phyloP scores from a whole-genome alignment of 169 alveolate species.

The Pseudocohnilembus persalinus region DNA sequence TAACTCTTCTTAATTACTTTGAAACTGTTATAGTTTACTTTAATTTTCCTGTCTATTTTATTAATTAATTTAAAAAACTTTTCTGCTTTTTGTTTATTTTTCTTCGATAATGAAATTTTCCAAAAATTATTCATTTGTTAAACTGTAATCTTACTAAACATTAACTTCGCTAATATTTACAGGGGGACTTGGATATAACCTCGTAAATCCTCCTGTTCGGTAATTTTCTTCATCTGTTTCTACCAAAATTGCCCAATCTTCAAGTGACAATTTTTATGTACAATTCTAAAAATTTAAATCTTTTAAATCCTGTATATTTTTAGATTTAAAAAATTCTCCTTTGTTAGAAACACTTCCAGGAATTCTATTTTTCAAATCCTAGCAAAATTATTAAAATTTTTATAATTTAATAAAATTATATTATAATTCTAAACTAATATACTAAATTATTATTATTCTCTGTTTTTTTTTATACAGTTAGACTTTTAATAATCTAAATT shows the following conservation, averaged over 20 bases:
- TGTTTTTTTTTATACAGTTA: too few relatives aligned
- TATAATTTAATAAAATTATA: too few relatives aligned
- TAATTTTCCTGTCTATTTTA: not conserved
- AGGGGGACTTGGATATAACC: slow-evolving; percentile 28
- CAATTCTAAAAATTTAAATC: slow-evolving; percentile 2
- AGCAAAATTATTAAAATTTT: not conserved
- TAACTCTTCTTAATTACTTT: not conserved
- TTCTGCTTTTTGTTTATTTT: too few relatives aligned
- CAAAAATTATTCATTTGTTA: not conserved
- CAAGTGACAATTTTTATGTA: not conserved
- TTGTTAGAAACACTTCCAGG: slow-evolving; percentile 1
- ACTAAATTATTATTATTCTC: too few relatives aligned
- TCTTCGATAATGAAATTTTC: not conserved
- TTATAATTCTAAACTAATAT: too few relatives aligned
- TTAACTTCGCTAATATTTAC: not conserved
- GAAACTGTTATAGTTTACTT: not conserved
- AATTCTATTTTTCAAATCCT: not conserved
- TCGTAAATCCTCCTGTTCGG: slow-evolving; percentile 35
- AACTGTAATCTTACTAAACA: too few relatives aligned
- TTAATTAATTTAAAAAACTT: too few relatives aligned
- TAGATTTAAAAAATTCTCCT: not conserved
- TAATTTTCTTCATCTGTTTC: slow-evolving; percentile 42
- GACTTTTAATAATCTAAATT: too few relatives aligned
- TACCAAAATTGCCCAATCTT: slow-evolving; percentile 24
- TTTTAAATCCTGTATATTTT: slow-evolving; percentile 4